phyloP scores from a whole-genome alignment of 352 stramenopile genomes.

The Globisporangium cederbergense region DNA sequence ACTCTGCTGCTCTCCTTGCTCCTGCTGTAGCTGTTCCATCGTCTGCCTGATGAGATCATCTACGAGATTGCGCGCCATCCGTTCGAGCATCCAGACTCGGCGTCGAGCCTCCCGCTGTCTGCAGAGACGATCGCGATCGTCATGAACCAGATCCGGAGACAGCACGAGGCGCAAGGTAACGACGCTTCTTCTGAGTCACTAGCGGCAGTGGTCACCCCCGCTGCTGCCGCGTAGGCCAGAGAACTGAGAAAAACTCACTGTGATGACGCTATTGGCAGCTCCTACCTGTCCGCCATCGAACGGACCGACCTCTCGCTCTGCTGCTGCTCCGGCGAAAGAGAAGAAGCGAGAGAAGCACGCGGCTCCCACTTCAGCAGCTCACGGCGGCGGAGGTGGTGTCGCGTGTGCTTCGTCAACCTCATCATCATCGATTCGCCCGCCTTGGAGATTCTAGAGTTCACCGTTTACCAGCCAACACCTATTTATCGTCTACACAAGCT shows the following conservation, averaged over 20 bases:
- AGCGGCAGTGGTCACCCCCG: not conserved
- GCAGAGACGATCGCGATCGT: constrained; percentile 50
- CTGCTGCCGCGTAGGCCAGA: constrained; percentile 7
- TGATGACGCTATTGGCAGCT: constrained; percentile 9
- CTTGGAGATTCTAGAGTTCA: constrained; percentile 17
- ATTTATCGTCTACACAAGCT: constrained; percentile 5
- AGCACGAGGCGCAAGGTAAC: constrained; percentile 12
- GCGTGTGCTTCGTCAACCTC: not conserved
- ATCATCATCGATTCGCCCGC: constrained; percentile 12
- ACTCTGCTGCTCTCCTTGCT: not conserved
- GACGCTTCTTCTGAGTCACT: not conserved
- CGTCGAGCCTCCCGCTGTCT: constrained; percentile 53
- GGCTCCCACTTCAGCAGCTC: not conserved
- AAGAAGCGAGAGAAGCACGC: constrained; percentile 8
- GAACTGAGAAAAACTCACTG: not conserved
- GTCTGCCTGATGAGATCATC: constrained; percentile 80
- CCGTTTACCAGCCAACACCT: not conserved
- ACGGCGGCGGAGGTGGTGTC: not conserved
- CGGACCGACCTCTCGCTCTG: not conserved
- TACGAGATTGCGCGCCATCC: constrained; percentile 86
- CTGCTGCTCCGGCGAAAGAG: constrained; percentile 1
- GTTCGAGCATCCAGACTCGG: constrained; percentile 61
- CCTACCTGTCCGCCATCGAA: constrained; percentile 1
- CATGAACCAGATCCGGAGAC: constrained; percentile 34
- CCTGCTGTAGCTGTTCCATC: constrained; percentile 59